phyloP scores from a whole-genome alignment of 2,329 filamentous ascomycete species.

The Nothophoma quercina region DNA sequence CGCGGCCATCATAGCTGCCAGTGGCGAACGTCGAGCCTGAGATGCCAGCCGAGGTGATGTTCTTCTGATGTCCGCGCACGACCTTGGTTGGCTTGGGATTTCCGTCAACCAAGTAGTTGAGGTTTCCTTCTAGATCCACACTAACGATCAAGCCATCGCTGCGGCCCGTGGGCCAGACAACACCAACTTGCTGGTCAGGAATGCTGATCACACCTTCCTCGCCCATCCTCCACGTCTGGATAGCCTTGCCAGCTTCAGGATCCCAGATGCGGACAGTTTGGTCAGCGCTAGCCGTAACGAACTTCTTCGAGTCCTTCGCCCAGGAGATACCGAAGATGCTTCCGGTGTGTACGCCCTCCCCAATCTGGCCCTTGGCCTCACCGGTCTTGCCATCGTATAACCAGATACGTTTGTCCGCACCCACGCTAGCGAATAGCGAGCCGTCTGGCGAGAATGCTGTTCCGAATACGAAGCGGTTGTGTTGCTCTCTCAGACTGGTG shows the following conservation, averaged over 20 bases:
- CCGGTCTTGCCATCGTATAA: conserved; percentile 97
- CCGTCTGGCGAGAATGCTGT: conserved; percentile 92
- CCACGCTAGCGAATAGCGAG: conserved; percentile 80
- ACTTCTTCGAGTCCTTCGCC: conserved; percentile 82
- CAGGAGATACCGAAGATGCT: conserved; percentile 94
- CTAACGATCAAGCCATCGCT: conserved; percentile 89
- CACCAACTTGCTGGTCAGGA: conserved; percentile 88
- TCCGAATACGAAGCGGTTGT: conserved; percentile 88
- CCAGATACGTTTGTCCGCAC: conserved; percentile 91
- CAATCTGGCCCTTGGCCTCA: conserved; percentile 78
- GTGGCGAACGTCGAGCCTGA: conserved; percentile 77
- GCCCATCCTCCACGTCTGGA: conserved; percentile 86
- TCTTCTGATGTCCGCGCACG: conserved; percentile 89
- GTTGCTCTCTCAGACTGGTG: conserved; percentile 77
- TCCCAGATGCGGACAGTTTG: conserved; percentile 97
- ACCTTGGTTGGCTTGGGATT: conserved; percentile 72
- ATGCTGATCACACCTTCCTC: conserved; percentile 75
- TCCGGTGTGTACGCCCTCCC: conserved; percentile 85
- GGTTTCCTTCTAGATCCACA: conserved; percentile 84
- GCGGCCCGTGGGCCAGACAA: conserved; percentile 85
- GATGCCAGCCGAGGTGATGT: conserved; percentile 77
- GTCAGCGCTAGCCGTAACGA: conserved; percentile 92
- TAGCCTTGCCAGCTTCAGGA: conserved; percentile 75
- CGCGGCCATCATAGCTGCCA: conserved; percentile 88
- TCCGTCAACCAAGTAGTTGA: conserved; percentile 85